phyloP scores from a whole-genome alignment of 257 asterid genomes.

The Petunia axillaris region DNA sequence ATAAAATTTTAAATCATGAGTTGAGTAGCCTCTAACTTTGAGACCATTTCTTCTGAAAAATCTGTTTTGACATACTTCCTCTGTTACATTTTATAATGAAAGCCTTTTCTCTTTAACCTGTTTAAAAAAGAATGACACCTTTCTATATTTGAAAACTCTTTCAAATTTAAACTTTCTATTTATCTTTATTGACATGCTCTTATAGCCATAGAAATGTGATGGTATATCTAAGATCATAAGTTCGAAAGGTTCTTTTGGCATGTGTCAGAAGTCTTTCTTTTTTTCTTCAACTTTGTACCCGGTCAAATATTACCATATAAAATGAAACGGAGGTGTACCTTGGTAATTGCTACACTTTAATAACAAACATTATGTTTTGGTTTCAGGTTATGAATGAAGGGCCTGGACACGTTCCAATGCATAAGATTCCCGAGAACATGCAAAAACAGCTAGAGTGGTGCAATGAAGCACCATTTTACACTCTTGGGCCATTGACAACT shows the following conservation, averaged over 20 bases:
- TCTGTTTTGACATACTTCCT: not conserved
- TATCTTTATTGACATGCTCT: too few relatives aligned
- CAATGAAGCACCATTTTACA: constrained; percentile 92
- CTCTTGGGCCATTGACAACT: constrained; percentile 89
- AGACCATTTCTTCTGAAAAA: not conserved
- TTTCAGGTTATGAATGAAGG: constrained; percentile 96
- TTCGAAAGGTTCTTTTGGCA: too few relatives aligned
- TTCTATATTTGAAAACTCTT: too few relatives aligned
- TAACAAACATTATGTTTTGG: not conserved
- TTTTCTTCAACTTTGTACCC: too few relatives aligned
- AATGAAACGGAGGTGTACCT: not conserved
- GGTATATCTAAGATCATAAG: too few relatives aligned
- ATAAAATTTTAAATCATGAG: not conserved
- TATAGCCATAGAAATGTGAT: not conserved
- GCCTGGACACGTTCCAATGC: constrained; percentile 92
- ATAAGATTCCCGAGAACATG: constrained; percentile 95
- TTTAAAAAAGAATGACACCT: too few relatives aligned
- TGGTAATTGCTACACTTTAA: not conserved
- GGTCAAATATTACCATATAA: too few relatives aligned
- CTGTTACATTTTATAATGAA: too few relatives aligned
- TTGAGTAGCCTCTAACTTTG: not conserved
- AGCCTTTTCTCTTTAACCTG: too few relatives aligned
- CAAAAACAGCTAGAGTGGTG: constrained; percentile 97
- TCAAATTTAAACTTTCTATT: too few relatives aligned
- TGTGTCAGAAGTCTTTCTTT: too few relatives aligned